Percentiles rank a stretch among this genome's conserved stretches.
Evolutionary conservation across 768 basidiomycete genomes (phyloP).

Genomic region (Mycena indigotica): DNA sequence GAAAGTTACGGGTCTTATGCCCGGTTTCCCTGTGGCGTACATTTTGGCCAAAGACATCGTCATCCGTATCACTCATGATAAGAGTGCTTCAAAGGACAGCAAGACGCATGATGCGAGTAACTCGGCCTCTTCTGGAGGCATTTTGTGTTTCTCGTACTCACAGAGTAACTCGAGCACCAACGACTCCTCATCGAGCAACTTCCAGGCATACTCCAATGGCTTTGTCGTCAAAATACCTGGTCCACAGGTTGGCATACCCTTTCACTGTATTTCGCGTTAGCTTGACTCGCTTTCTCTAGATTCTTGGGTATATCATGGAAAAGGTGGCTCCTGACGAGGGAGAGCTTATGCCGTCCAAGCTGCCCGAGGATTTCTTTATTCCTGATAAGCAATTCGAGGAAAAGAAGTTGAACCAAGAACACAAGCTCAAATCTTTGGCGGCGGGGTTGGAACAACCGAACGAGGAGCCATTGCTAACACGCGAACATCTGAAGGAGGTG

Average conservation of each 20-base stretch:
- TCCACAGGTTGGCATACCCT: conserved; percentile 24
- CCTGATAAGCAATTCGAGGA: conserved; percentile 10
- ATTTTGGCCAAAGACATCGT: conserved; percentile 15
- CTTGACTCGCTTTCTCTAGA: background rate
- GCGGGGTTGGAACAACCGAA: background rate
- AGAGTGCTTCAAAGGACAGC: background rate
- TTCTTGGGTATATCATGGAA: conserved; percentile 10
- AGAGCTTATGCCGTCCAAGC: conserved; percentile 22
- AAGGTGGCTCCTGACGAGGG: conserved; percentile 15
- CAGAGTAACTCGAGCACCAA: conserved; percentile 8
- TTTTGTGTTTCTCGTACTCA: conserved; percentile 17
- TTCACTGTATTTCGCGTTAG: background rate
- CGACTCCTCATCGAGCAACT: background rate
- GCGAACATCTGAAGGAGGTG: conserved; percentile 5
- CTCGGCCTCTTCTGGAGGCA: conserved; percentile 7
- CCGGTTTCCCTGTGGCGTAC: conserved; percentile 12
- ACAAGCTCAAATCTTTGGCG: background rate
- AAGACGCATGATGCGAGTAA: background rate
- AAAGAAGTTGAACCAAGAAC: background rate
- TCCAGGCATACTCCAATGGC: conserved; percentile 14
- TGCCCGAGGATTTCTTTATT: conserved; percentile 8
- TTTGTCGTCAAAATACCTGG: conserved; percentile 24
- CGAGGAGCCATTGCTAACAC: background rate
- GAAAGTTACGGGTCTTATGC: conserved; percentile 4
- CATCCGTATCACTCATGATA: conserved; percentile 4